Percentiles rank a stretch among this genome's conserved stretches.
phyloP scores from a whole-genome alignment of 805 yeast genomes.

The Wickerhamiella lipophila region DNA sequence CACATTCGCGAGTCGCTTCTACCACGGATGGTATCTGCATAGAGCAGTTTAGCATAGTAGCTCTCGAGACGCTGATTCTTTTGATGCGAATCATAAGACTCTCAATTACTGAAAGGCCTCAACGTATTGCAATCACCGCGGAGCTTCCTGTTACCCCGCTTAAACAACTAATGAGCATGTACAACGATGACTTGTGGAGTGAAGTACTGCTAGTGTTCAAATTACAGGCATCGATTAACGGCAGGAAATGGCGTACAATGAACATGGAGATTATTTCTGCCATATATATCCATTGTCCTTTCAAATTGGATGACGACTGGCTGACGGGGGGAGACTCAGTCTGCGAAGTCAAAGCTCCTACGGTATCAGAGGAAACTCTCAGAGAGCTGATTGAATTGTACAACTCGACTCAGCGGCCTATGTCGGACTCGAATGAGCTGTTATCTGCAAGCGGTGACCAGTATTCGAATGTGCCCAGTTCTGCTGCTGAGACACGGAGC shows the following conservation, averaged over 20 bases:
- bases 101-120: slow-evolving; percentile 55
- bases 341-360: slow-evolving; percentile 60
- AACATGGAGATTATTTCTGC: slow-evolving; percentile 90
- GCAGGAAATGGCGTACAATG: slow-evolving; percentile 83
- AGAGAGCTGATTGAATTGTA: slow-evolving; percentile 69
- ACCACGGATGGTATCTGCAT: slow-evolving; percentile 12
- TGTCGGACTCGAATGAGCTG: not conserved
- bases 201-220: slow-evolving; percentile 66
- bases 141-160: slow-evolving; percentile 49
- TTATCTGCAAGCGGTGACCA: not conserved
- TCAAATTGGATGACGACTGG: slow-evolving; percentile 77
- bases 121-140: slow-evolving; percentile 51
- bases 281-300: slow-evolving; percentile 62
- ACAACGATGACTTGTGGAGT: slow-evolving; percentile 47
- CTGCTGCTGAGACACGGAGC: not conserved
- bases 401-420: slow-evolving; percentile 16
- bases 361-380: slow-evolving; percentile 74
- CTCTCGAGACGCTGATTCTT: slow-evolving; percentile 31
- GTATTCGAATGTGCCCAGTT: not conserved
- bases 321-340: slow-evolving; percentile 68
- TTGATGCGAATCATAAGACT: slow-evolving; percentile 44
- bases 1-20: slow-evolving; percentile 1
- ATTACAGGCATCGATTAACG: slow-evolving; percentile 76
- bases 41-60: slow-evolving; percentile 14
- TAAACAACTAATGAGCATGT: slow-evolving; percentile 45